A percentile compares a stretch with the other conserved stretches of the same genome.
These are phyloP conservation scores for Citrus inodora DNA, from an alignment of 345 rosid species.

Conservation along the genomic window DNA sequence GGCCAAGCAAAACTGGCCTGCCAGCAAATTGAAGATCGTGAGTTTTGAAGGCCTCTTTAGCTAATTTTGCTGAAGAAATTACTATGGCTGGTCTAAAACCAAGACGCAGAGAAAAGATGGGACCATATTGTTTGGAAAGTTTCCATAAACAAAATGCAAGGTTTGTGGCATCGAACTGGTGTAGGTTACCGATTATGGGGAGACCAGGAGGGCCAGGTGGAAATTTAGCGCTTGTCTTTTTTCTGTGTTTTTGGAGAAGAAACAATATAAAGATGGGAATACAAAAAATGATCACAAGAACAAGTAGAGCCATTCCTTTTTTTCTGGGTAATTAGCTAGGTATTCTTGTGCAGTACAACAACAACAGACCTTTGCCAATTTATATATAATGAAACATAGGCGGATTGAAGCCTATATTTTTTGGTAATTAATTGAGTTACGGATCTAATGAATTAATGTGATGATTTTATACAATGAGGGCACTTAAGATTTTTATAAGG, in stretches of 20 bases:
- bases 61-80: conserved; percentile 11
- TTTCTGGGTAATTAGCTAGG: no score
- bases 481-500: no score
- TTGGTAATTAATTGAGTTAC: no score
- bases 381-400: no score
- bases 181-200: conserved; percentile 12
- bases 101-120: conserved; percentile 6
- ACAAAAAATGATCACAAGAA: background rate
- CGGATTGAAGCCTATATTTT: no score
- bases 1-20: background rate
- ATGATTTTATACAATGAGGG: no score
- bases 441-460: no score
- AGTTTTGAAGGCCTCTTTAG: background rate
- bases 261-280: background rate
- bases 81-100: conserved; percentile 2
- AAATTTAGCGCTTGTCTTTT: background rate
- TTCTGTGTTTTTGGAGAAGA: background rate
- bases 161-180: background rate
- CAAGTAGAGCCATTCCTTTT: no score
- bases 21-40: background rate
- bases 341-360: no score
- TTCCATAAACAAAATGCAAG: background rate
- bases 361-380: no score
- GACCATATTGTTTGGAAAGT: conserved; percentile 15
- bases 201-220: conserved; percentile 16